Evolutionary conservation across 31 red algal species (phyloP).

Genomic region (Asparagopsis taxiformis): DNA sequence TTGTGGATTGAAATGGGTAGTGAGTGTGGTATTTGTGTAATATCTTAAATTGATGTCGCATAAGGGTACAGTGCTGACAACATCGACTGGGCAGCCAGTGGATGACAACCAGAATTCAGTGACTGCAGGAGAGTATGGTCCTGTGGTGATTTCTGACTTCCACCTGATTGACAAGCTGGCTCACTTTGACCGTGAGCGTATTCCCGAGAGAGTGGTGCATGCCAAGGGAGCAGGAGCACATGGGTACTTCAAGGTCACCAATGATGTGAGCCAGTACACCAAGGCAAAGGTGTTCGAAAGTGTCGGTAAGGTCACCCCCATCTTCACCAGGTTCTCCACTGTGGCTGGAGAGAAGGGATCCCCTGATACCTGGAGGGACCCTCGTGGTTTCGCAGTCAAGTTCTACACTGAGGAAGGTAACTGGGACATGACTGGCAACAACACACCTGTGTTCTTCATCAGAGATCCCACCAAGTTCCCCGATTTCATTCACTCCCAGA

Average conservation of each 20-base stretch:
- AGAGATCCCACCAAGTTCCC: conserved; percentile 89
- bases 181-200: conserved; percentile 88
- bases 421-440: conserved; percentile 93
- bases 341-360: conserved; percentile 71
- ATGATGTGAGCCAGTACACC: conserved; percentile 50
- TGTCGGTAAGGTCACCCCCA: conserved; percentile 32
- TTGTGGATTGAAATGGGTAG: no score
- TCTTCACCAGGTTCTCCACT: conserved; percentile 66
- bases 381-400: conserved; percentile 87
- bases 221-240: conserved; percentile 74
- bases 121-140: conserved; percentile 49
- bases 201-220: conserved; percentile 93
- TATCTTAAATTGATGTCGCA: no score
- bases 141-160: conserved; percentile 82
- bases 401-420: conserved; percentile 84
- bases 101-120: conserved; percentile 69
- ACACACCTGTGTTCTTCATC: conserved; percentile 96
- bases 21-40: no score
- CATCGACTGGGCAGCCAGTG: conserved; percentile 62
- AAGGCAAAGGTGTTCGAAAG: conserved; percentile 48
- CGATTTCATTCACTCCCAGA: conserved; percentile 89
- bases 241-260: conserved; percentile 69
- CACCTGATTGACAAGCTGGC: conserved; percentile 85
- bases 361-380: conserved; percentile 79
- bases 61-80: no score